Conservation (phyloP, 495 filamentous ascomycete genomes). For the Beverwykella pulmonaria region DNA sequence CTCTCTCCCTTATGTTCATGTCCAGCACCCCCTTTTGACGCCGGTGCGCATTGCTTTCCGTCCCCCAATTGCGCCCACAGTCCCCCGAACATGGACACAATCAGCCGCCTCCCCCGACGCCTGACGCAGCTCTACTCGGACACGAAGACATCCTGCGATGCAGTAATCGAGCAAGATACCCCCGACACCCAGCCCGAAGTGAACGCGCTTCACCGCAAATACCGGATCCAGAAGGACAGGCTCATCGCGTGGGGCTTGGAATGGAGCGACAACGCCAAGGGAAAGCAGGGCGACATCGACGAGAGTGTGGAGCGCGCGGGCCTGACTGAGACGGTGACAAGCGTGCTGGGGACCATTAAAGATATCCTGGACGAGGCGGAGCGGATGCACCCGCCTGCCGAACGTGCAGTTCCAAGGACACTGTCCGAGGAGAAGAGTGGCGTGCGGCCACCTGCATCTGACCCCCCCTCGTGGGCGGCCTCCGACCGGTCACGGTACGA, state of each 20-base stretch:
- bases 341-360: conserved; percentile 87
- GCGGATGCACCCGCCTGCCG: conserved; percentile 57
- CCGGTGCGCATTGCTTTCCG: conserved; percentile 3
- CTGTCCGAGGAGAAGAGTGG: conserved; percentile 40
- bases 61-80: conserved; percentile 1
- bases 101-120: conserved; percentile 57
- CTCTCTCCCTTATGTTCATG: neutral
- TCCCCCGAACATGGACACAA: conserved; percentile 27
- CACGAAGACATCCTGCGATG: conserved; percentile 86
- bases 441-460: conserved; percentile 31
- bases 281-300: conserved; percentile 77
- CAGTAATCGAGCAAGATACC: conserved; percentile 71
- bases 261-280: conserved; percentile 75
- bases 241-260: conserved; percentile 87
- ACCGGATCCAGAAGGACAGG: conserved; percentile 70
- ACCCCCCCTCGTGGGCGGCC: conserved; percentile 52
- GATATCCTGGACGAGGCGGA: conserved; percentile 85
- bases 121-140: conserved; percentile 90
- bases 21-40: neutral
- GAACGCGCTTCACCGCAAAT: conserved; percentile 58
- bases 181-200: conserved; percentile 59
- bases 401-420: conserved; percentile 8
- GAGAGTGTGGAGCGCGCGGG: conserved; percentile 81
- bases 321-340: conserved; percentile 81
- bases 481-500: conserved; percentile 63